Percentiles rank a stretch among this genome's conserved stretches.
phyloP scores from a whole-genome alignment of 2,329 filamentous ascomycete species.

The Decorospora gaudefroyi region DNA sequence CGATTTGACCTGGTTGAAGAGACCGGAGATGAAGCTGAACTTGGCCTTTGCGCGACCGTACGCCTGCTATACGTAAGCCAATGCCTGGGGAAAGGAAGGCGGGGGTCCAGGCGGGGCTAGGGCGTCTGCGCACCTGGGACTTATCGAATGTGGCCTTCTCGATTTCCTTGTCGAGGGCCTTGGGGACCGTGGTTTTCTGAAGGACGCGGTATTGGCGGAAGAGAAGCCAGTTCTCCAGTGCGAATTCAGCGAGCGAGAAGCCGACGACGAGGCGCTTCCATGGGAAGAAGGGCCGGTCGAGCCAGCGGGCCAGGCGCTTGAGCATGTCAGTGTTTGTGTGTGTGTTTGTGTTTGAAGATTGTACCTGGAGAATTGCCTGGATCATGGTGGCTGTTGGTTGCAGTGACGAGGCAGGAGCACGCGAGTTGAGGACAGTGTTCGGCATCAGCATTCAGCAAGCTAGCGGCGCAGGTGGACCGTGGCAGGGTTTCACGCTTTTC shows the following conservation, averaged over 20 bases:
- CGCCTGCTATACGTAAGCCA: conserved; percentile 58
- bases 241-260: conserved; percentile 89
- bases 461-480: too few species aligned
- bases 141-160: conserved; percentile 91
- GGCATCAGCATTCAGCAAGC: conserved; percentile 13
- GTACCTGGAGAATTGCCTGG: conserved; percentile 45
- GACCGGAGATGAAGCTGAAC: conserved; percentile 77
- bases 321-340: conserved; percentile 17
- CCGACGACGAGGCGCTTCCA: conserved; percentile 97
- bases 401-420: conserved; percentile 13
- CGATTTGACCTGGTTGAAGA: conserved; percentile 88
- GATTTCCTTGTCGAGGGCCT: conserved; percentile 86
- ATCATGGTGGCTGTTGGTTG: conserved; percentile 38
- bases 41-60: conserved; percentile 96
- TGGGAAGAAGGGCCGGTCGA: conserved; percentile 90
- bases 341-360: neutral
- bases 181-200: conserved; percentile 76
- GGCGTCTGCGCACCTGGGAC: conserved; percentile 63
- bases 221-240: conserved; percentile 87
- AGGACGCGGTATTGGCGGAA: conserved; percentile 88
- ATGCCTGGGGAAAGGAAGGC: too few species aligned
- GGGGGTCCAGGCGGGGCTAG: neutral
- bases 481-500: conserved; percentile 4
- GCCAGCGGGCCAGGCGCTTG: conserved; percentile 74
- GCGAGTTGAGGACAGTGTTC: conserved; percentile 26